These are phyloP conservation scores for Talaromyces sp. DNA, from an alignment of 2,329 filamentous ascomycete species.

Conservation along the genomic window DNA sequence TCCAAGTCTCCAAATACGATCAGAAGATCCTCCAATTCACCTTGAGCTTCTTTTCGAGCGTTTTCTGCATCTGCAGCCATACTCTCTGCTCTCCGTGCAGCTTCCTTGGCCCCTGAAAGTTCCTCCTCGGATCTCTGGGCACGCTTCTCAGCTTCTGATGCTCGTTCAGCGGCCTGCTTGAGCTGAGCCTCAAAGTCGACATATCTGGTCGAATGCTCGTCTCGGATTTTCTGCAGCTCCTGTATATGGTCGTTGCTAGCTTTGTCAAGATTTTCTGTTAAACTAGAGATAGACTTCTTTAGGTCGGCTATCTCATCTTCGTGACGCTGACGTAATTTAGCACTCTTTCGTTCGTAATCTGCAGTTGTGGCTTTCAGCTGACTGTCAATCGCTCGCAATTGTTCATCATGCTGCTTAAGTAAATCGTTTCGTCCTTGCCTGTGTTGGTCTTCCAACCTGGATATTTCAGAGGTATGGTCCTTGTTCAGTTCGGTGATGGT, in stretches of 20 bases:
- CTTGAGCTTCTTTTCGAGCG: constrained; percentile 61
- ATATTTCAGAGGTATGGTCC: constrained; percentile 61
- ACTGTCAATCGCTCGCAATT: constrained; percentile 47
- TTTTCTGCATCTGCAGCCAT: constrained; percentile 53
- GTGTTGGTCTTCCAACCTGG: constrained; percentile 51
- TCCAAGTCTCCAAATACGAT: constrained; percentile 79
- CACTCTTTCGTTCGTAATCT: constrained; percentile 40
- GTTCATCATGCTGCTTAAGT: constrained; percentile 43
- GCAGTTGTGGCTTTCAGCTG: constrained; percentile 44
- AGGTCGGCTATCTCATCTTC: constrained; percentile 64
- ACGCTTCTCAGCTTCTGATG: constrained; percentile 35
- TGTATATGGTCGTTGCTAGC: constrained; percentile 58
- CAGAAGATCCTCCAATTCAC: constrained; percentile 74
- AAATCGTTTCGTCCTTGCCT: constrained; percentile 41
- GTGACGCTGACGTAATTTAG: constrained; percentile 38
- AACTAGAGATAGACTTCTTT: constrained; percentile 55
- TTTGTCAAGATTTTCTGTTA: constrained; percentile 52
- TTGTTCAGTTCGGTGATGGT: background rate
- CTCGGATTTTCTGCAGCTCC: constrained; percentile 57
- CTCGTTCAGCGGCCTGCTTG: constrained; percentile 39
- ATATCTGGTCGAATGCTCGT: constrained; percentile 47
- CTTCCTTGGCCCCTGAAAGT: constrained; percentile 22
- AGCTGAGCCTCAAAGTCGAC: constrained; percentile 50
- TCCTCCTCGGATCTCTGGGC: constrained; percentile 19
- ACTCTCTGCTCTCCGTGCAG: constrained; percentile 30